These are phyloP conservation scores for Plenodomus tracheiphilus DNA, from an alignment of 2,329 filamentous ascomycete genomes.

Conservation along the genomic window DNA sequence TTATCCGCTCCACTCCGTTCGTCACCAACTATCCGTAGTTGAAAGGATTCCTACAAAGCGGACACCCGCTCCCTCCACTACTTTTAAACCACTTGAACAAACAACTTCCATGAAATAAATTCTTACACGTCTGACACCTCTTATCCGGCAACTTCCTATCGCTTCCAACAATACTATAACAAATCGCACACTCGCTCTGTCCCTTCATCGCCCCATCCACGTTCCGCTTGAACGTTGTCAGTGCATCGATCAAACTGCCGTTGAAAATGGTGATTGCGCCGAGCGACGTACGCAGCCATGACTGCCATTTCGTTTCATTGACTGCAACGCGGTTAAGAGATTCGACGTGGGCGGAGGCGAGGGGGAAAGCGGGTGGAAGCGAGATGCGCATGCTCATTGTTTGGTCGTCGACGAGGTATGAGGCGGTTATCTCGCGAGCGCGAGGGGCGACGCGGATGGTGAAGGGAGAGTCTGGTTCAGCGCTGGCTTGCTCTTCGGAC, in stretches of 20 bases:
- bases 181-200: conserved; percentile 94
- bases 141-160: conserved; percentile 93
- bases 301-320: conserved; percentile 88
- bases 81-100: conserved; percentile 97
- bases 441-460: conserved; percentile 71
- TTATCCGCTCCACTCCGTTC: too few species aligned
- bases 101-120: conserved; percentile 87
- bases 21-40: conserved; percentile 60
- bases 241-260: conserved; percentile 82
- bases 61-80: conserved; percentile 89
- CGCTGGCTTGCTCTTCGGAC: conserved; percentile 52
- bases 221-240: conserved; percentile 84
- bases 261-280: conserved; percentile 94
- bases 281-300: conserved; percentile 84
- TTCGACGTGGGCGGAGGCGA: conserved; percentile 75
- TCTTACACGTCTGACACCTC: conserved; percentile 87
- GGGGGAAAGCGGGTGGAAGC: conserved; percentile 79
- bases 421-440: conserved; percentile 76
- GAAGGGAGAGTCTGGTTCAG: conserved; percentile 54
- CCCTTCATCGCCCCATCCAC: conserved; percentile 87
- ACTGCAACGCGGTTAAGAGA: conserved; percentile 84
- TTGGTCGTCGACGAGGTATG: conserved; percentile 86
- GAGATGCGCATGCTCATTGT: conserved; percentile 80
- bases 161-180: conserved; percentile 88
- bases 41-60: conserved; percentile 89